phyloP scores from a whole-genome alignment of 306 rosid species.

The Begonia loranthoides region DNA sequence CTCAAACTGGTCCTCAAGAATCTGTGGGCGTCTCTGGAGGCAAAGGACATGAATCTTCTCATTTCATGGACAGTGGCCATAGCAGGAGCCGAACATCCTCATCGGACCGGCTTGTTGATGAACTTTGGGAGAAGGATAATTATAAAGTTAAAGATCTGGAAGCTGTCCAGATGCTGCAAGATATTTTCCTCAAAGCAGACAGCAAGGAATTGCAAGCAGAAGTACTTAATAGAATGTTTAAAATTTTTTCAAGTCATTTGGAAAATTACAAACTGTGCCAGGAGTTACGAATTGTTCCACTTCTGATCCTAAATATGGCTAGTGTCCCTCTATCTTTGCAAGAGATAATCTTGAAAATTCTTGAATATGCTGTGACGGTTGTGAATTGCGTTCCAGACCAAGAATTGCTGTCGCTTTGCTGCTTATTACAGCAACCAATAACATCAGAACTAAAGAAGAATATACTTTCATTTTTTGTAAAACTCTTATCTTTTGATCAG shows the following conservation, averaged over 20 bases:
- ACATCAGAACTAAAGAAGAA: slow-evolving; percentile 75
- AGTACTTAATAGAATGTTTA: slow-evolving; percentile 91
- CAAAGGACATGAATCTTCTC: slow-evolving; percentile 57
- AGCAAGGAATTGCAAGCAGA: slow-evolving; percentile 83
- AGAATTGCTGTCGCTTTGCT: slow-evolving; percentile 97
- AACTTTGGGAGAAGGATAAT: slow-evolving; percentile 81
- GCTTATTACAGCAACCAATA: slow-evolving; percentile 94
- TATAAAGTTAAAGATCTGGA: slow-evolving; percentile 93
- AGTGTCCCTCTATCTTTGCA: slow-evolving; percentile 75
- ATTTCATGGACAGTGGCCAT: slow-evolving; percentile 47
- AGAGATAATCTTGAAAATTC: slow-evolving; percentile 91
- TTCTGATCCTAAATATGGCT: slow-evolving; percentile 90
- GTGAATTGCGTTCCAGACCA: slow-evolving; percentile 98
- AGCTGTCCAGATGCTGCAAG: slow-evolving; percentile 98
- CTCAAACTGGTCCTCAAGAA: slow-evolving; percentile 82
- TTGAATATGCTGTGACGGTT: slow-evolving; percentile 98
- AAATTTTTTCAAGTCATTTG: slow-evolving; percentile 87
- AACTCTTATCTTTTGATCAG: slow-evolving; percentile 94
- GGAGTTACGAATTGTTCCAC: slow-evolving; percentile 89
- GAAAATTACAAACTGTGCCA: slow-evolving; percentile 94
- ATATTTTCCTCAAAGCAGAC: slow-evolving; percentile 84
- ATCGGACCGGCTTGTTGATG: slow-evolving; percentile 62
- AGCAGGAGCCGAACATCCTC: slow-evolving; percentile 60
- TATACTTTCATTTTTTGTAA: slow-evolving; percentile 83
- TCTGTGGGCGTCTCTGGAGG: slow-evolving; percentile 37